Percentiles rank a stretch among this genome's conserved stretches.
phyloP scores from a whole-genome alignment of 306 rosid species.

The Malus orientalis region DNA sequence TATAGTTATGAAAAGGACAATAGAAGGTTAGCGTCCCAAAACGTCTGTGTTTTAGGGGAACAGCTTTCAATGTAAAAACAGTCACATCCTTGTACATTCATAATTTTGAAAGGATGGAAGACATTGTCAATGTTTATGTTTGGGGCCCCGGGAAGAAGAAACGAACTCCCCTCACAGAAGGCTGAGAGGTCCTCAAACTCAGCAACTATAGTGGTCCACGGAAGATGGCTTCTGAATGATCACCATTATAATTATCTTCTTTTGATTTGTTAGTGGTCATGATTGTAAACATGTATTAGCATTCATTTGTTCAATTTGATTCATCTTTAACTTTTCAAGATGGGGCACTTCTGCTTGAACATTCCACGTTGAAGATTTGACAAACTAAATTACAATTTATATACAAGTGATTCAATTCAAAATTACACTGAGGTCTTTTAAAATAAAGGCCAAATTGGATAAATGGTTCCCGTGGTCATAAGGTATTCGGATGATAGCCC shows the following conservation, averaged over 20 bases:
- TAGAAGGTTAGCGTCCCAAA: not conserved
- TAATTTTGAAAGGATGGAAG: not conserved
- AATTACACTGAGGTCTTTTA: too few species aligned
- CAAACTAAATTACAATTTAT: too few species aligned
- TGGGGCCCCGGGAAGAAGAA: not conserved
- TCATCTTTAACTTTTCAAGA: not conserved
- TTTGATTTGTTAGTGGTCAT: not conserved
- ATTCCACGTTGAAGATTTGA: too few species aligned
- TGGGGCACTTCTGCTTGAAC: not conserved
- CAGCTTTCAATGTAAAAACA: conserved; percentile 17
- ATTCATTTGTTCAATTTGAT: not conserved
- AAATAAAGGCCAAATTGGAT: too few species aligned
- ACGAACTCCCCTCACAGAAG: not conserved
- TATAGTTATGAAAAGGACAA: not conserved
- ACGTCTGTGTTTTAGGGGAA: conserved; percentile 3
- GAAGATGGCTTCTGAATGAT: not conserved
- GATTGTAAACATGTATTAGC: not conserved
- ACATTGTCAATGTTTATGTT: not conserved
- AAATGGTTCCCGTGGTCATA: too few species aligned
- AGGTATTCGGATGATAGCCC: too few species aligned
- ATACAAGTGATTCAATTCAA: too few species aligned
- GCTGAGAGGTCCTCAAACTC: not conserved
- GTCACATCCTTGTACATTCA: not conserved
- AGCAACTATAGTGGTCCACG: not conserved
- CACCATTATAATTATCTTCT: not conserved